Base-by-base conservation (phyloP, 257 asterid species). In the Solanum arcanum region DNA sequence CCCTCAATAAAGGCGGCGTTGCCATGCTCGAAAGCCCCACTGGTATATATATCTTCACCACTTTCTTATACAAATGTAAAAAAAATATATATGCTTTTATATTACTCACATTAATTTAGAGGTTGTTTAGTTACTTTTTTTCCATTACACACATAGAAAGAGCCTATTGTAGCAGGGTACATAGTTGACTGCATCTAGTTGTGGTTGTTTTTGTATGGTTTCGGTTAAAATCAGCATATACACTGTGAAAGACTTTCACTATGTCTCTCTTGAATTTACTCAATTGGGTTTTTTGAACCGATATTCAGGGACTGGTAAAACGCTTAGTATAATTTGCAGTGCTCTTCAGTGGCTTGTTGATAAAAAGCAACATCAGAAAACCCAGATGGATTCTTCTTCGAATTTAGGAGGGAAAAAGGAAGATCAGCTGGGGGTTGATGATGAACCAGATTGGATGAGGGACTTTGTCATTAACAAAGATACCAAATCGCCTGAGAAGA, bases 21-120 rank as follows among this genome's bases (percentile, higher is more conserved):
- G 92, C 98, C 21, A 97, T 97, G 98, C 99, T 97, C 85, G 99
- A 97, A 91, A 95, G 99, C 92, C 99, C 99, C 86, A 97, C 99
- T 0, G 99, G 99, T 94, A 89, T 87, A 89, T 87, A 7, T 66
- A 42, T 44, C 62, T 37, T 39, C 46, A 3, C 52, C 23, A 14
- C 42, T 49, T 33, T 16, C 7, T 73, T 12, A 5, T 0, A 41
- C n/a, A 20, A 37, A 74, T 18, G 9, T 37, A 21, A 74, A 39
- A 21, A 1, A 0, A 33, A 0, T 29, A 4, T 0, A 11, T 5
- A 11, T 74, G 10, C 6, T 37, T 74, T 37, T 74, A n/a, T 37
- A 56, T 59, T 11, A 74, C 81, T 73, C 47, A 35, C 29, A 73
- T 37, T 12, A 5, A 73, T 35, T 35, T 0, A 29, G 77, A 16